phyloP scores from a whole-genome alignment of 768 basidiomycete genomes.

The Trametes cingulata region DNA sequence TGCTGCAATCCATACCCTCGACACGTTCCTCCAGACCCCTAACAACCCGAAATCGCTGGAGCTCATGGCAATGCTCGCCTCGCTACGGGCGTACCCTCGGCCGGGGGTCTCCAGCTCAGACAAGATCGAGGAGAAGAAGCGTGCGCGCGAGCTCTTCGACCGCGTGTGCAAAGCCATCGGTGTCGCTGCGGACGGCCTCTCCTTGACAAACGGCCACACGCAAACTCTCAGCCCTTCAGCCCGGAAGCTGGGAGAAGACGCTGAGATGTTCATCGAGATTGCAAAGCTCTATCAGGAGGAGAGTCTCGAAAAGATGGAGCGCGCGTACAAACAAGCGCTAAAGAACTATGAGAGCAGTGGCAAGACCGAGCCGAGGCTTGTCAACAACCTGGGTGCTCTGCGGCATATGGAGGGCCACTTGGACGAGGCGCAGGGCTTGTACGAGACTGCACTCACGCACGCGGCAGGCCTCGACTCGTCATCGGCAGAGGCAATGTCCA shows the following conservation, averaged over 20 bases:
- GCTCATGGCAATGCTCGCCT: constrained; percentile 86
- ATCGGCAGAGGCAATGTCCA: constrained; percentile 68
- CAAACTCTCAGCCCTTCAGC: constrained; percentile 35
- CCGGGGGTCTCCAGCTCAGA: constrained; percentile 79
- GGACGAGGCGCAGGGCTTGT: constrained; percentile 58
- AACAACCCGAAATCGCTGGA: constrained; percentile 66
- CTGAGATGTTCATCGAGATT: constrained; percentile 89
- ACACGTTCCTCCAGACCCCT: constrained; percentile 71
- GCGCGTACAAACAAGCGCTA: constrained; percentile 73
- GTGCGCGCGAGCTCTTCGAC: constrained; percentile 83
- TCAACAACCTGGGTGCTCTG: constrained; percentile 81
- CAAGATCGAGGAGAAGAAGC: constrained; percentile 63
- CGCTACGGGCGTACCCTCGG: constrained; percentile 79
- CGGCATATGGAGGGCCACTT: constrained; percentile 68
- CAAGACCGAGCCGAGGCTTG: constrained; percentile 61
- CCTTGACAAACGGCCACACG: constrained; percentile 28
- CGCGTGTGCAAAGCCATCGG: constrained; percentile 68
- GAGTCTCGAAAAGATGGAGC: constrained; percentile 68
- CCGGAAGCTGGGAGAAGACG: constrained; percentile 67
- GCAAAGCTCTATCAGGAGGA: constrained; percentile 88
- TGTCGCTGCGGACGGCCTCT: constrained; percentile 51
- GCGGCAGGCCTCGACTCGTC: constrained; percentile 48
- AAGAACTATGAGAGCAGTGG: constrained; percentile 53
- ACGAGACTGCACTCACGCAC: constrained; percentile 72
- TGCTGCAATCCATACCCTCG: constrained; percentile 83